Conservation (phyloP, 768 basidiomycete genomes). For the Russula ochroleuca region DNA sequence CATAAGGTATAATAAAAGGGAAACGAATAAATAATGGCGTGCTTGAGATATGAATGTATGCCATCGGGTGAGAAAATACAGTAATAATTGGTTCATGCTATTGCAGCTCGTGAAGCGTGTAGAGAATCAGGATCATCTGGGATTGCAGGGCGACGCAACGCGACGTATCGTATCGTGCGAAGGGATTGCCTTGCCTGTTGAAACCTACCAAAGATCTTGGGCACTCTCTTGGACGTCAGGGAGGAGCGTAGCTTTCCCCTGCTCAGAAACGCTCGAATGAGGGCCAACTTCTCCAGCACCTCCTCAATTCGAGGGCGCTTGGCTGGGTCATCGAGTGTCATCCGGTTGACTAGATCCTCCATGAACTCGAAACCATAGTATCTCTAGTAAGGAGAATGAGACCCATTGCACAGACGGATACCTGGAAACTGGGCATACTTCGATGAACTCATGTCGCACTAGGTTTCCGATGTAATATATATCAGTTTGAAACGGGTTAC, state of each 20-base stretch:
- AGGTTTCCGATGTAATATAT: slow-evolving; percentile 37
- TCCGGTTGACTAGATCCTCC: slow-evolving; percentile 29
- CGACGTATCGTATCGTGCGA: not conserved
- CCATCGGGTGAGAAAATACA: not conserved
- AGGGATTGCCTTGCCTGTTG: slow-evolving; percentile 1
- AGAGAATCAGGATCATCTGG: not conserved
- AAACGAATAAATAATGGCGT: not conserved
- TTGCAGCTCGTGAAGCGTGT: not conserved
- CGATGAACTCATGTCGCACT: slow-evolving; percentile 32
- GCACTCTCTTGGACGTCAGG: slow-evolving; percentile 4
- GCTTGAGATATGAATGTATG: not conserved
- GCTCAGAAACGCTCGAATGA: slow-evolving; percentile 7
- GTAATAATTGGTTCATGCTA: not conserved
- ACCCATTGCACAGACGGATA: not conserved
- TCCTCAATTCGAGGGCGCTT: slow-evolving; percentile 30
- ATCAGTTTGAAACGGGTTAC: slow-evolving; percentile 38
- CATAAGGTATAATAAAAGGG: too few relatives aligned
- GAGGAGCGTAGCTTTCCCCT: slow-evolving; percentile 13
- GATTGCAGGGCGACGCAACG: not conserved
- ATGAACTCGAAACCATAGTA: slow-evolving; percentile 31
- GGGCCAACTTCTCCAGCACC: slow-evolving; percentile 8
- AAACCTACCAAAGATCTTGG: not conserved
- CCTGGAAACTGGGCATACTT: slow-evolving; percentile 27
- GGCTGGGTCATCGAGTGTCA: slow-evolving; percentile 31
- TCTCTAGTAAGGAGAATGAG: slow-evolving; percentile 22